Evolutionary conservation across 306 rosid species (phyloP).

Genomic region (Quercus agrifolia): DNA sequence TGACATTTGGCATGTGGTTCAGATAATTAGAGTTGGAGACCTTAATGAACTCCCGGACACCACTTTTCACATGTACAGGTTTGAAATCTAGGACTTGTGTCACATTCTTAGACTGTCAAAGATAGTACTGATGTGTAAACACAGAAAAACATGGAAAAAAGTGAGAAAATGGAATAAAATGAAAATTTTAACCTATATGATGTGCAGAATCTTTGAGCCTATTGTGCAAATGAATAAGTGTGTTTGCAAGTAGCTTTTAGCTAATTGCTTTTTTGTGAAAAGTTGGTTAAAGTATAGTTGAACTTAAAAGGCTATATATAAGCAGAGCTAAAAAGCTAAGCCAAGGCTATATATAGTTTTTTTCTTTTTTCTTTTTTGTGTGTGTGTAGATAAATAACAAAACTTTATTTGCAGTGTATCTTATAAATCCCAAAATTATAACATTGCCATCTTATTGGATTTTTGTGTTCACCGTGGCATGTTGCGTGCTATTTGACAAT

Average conservation of each 20-base stretch:
- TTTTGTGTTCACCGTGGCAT: neutral
- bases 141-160: neutral
- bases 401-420: neutral
- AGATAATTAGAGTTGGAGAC: constrained; percentile 91
- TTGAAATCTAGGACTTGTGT: constrained; percentile 16
- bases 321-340: too few species aligned
- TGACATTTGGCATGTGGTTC: constrained; percentile 92
- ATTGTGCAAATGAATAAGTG: neutral
- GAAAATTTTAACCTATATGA: neutral
- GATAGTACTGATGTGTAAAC: constrained; percentile 1
- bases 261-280: too few species aligned
- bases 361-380: too few species aligned
- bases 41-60: constrained; percentile 65
- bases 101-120: constrained; percentile 1
- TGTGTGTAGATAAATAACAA: too few species aligned
- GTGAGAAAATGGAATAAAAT: neutral
- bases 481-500: neutral
- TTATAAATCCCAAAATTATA: neutral
- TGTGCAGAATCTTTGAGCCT: neutral
- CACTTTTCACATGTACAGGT: constrained; percentile 85
- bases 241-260: too few species aligned
- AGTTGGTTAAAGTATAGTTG: too few species aligned
- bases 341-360: too few species aligned
- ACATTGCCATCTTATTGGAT: neutral
- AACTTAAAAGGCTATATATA: too few species aligned